Base-by-base conservation (phyloP, 2,329 filamentous ascomycete genomes). In the Zalaria obscura region DNA sequence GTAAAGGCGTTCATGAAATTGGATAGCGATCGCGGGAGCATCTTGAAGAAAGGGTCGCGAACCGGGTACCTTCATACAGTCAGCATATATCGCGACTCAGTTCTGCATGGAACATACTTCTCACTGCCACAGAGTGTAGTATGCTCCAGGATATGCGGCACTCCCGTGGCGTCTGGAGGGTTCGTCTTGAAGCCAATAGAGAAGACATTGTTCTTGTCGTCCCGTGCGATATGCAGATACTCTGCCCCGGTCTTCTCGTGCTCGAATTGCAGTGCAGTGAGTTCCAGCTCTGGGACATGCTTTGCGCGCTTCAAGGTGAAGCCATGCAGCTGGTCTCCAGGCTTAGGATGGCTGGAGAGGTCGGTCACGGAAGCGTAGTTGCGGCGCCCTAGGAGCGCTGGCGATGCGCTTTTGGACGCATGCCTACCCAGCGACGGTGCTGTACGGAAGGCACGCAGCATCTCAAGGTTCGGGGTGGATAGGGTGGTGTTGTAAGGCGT, bases 1-100 rank as follows among this genome's bases (percentile, higher is more conserved):
- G 91, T 98, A 59, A 96, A 94, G 46, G 91, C 91, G 61, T 98
- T 98, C 91, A 98, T 98, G 58, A 95, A 98, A 64, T 96, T 98
- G 49, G 91, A 95, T n/a, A 98, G 73, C 4, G 91, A 95, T 52
- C 91, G 79, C 25, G 91, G 91, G 26, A 98, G 75, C 91, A 98
- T 98, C 73, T 96, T 98, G 72, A 98, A 98, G 70, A 98, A 98
- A 0, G 91, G 91, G 56, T 98, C 91, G 47, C 91, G 85, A 44
- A 98, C 89, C n/a, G 91, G 91, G 58, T 88, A 93, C 61, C 84
- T 89, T 57, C 40, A 44, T 36, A 26, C 29, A 42, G 18, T 51
- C 37, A 46, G 46, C 31, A 41, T 32, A 26, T 7, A 27, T 38
- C n/a, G 9, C 25, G 11, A 7, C 18, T 18, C 4, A 11, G 5